Evolutionary conservation across 441 rosid species (phyloP).

Genomic region (Omphalea diandra): DNA sequence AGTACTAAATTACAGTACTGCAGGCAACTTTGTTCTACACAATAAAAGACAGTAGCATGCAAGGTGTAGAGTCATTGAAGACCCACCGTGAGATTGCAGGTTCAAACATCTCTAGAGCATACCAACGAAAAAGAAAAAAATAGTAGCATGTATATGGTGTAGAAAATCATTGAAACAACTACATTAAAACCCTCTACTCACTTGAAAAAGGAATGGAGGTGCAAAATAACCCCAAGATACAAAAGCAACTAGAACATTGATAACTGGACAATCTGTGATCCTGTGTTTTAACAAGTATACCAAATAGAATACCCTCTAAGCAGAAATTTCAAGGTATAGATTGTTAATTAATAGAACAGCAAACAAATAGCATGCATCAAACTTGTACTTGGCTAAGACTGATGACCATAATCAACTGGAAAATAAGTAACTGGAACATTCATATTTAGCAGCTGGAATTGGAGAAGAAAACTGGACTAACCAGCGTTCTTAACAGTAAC

Average conservation of each 20-base stretch:
- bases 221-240: background rate
- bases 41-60: too few species aligned
- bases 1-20: too few species aligned
- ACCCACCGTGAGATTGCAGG: too few species aligned
- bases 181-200: background rate
- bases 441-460: conserved; percentile 1
- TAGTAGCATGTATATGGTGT: too few species aligned
- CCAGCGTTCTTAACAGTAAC: background rate
- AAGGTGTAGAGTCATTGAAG: too few species aligned
- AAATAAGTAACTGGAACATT: background rate
- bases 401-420: background rate
- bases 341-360: background rate
- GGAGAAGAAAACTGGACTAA: background rate
- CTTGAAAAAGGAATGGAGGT: background rate
- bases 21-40: too few species aligned
- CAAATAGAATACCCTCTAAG: background rate
- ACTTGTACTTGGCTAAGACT: background rate
- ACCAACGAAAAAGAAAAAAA: too few species aligned
- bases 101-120: too few species aligned
- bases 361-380: background rate
- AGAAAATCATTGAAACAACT: too few species aligned
- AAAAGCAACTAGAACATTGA: background rate
- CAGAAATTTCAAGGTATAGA: background rate
- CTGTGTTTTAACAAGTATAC: background rate
- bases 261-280: background rate